Evolutionary conservation across 805 yeast genomes (phyloP).

Genomic region (Candida wancherniae): DNA sequence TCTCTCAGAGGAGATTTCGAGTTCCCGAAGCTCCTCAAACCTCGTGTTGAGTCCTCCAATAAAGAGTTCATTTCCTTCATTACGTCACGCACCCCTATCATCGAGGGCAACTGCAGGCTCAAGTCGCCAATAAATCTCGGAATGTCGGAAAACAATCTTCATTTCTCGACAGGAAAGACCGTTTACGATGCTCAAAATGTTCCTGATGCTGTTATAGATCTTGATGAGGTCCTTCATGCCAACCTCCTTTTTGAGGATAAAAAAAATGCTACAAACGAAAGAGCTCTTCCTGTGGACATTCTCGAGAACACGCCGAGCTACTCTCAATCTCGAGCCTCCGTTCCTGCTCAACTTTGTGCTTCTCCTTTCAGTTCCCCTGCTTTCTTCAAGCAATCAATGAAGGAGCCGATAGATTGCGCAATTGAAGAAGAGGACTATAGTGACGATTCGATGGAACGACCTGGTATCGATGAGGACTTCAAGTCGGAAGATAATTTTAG

Average conservation of each 20-base stretch:
- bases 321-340: too few relatives aligned
- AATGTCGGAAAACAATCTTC: neutral
- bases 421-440: conserved; percentile 20
- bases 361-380: conserved; percentile 17
- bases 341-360: too few relatives aligned
- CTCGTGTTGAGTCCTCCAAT: too few relatives aligned
- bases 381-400: conserved; percentile 27
- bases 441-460: too few relatives aligned
- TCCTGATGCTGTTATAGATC: conserved; percentile 54
- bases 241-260: conserved; percentile 15
- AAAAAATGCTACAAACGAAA: too few relatives aligned
- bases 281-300: too few relatives aligned
- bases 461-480: too few relatives aligned
- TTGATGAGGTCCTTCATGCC: conserved; percentile 47
- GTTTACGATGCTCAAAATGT: conserved; percentile 25
- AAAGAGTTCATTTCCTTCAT: too few relatives aligned
- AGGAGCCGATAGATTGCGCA: conserved; percentile 20
- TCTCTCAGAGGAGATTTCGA: conserved; percentile 20
- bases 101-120: conserved; percentile 2
- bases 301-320: neutral
- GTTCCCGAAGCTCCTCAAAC: conserved; percentile 26
- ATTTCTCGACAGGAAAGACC: conserved; percentile 32
- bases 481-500: too few relatives aligned
- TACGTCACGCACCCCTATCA: neutral
- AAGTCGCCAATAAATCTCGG: conserved; percentile 3